Evolutionary conservation across 2,329 filamentous ascomycete species (phyloP).

Genomic region (Ascosphaera apis): DNA sequence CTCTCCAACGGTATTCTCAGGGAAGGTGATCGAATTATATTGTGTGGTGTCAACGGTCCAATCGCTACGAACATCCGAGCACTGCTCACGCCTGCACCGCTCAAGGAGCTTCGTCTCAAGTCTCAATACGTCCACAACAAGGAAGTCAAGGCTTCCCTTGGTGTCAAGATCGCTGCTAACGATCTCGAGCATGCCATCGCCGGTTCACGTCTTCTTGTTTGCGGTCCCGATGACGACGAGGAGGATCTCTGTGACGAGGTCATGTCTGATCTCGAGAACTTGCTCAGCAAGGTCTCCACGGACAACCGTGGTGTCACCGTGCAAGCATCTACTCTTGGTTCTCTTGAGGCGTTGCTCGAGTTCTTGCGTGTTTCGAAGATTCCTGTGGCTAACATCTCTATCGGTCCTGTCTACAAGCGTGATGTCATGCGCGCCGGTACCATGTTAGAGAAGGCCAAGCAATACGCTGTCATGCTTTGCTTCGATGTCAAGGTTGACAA

Average conservation of each 20-base stretch:
- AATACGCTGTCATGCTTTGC: constrained; percentile 97
- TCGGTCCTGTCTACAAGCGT: constrained; percentile 92
- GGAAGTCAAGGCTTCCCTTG: constrained; percentile 91
- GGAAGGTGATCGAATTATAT: constrained; percentile 81
- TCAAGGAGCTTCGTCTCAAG: constrained; percentile 88
- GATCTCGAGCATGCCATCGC: constrained; percentile 91
- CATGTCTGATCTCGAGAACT: constrained; percentile 74
- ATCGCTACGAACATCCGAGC: constrained; percentile 92
- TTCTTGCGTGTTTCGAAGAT: constrained; percentile 95
- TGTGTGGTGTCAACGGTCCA: constrained; percentile 90
- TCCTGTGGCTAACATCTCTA: constrained; percentile 88
- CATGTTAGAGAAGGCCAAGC: constrained; percentile 88
- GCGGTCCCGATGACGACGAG: constrained; percentile 87
- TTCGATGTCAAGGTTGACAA: constrained; percentile 99
- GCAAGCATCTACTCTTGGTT: constrained; percentile 91
- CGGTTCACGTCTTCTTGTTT: constrained; percentile 80
- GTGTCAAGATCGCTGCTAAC: constrained; percentile 96
- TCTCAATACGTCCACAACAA: constrained; percentile 97
- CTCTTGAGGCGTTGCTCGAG: constrained; percentile 82
- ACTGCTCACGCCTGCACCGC: constrained; percentile 71
- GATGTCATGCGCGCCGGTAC: constrained; percentile 85
- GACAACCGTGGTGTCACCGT: constrained; percentile 87
- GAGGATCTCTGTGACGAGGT: constrained; percentile 93
- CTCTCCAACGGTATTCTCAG: constrained; percentile 84
- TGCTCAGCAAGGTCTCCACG: constrained; percentile 80